Percentiles rank a stretch among this genome's conserved stretches.
Evolutionary conservation across 768 basidiomycete species (phyloP).

Genomic region (Agaricus blazei): DNA sequence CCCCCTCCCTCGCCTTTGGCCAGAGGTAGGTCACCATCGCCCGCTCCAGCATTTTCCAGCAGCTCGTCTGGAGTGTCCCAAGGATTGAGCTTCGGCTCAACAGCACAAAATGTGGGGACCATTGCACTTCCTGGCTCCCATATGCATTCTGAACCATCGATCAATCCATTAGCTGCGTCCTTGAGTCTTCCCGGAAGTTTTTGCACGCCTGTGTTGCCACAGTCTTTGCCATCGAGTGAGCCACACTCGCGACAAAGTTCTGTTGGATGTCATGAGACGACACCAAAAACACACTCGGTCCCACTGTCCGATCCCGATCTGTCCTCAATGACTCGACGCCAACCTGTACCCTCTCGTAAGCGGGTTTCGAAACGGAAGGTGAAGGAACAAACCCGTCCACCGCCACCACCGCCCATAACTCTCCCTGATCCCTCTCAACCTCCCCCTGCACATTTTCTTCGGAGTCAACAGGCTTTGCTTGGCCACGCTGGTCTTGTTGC

Average conservation of each 20-base stretch:
- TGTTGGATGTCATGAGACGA: constrained; percentile 1
- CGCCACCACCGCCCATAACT: constrained; percentile 48
- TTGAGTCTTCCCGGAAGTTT: constrained; percentile 35
- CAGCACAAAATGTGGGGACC: constrained; percentile 90
- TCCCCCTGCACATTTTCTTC: constrained; percentile 62
- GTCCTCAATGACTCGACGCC: constrained; percentile 15
- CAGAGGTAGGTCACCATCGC: constrained; percentile 73
- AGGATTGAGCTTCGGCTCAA: constrained; percentile 19
- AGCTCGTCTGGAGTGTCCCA: neutral
- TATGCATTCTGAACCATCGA: constrained; percentile 80
- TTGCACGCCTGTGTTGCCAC: constrained; percentile 33
- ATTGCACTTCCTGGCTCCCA: constrained; percentile 98
- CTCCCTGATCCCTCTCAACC: constrained; percentile 61
- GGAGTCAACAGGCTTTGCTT: constrained; percentile 67
- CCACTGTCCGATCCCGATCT: constrained; percentile 13
- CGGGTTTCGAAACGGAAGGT: constrained; percentile 31
- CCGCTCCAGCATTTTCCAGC: constrained; percentile 54
- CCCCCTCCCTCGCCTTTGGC: constrained; percentile 59
- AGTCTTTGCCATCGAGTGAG: constrained; percentile 10
- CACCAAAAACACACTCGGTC: constrained; percentile 5
- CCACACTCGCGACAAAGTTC: constrained; percentile 6
- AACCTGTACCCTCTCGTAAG: constrained; percentile 21
- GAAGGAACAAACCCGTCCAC: constrained; percentile 38
- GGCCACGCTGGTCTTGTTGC: constrained; percentile 70
- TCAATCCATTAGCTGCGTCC: constrained; percentile 72